Evolutionary conservation across 208 protist species (phyloP), one percentile per base, ranked within the genome.

Genomic region (Leishmania major): DNA sequence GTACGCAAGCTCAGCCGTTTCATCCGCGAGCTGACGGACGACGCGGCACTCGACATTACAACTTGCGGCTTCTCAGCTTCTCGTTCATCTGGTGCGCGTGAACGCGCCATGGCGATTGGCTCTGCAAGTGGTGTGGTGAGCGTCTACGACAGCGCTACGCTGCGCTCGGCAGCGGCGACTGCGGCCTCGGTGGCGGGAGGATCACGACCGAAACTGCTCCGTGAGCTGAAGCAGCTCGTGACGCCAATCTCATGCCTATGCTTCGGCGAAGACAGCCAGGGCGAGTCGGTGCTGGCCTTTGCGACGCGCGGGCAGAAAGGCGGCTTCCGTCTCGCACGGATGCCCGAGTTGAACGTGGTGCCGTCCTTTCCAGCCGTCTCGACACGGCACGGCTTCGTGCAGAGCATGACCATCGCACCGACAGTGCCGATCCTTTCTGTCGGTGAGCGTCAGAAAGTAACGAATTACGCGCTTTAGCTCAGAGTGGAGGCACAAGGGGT

Each of bases 391-490:
- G 85, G 91, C 5, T 97, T 96, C 79, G 85, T 94, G 40, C 95
- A 96, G 57, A 90, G 87, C 67, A 25, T 96, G 25, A 74, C 86
- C 35, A 88, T 96, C 22, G 89, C 92, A 3, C 92, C 88, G 35
- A 93, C 90, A 28, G 74, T 95, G n/a, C 92, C 93, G 19, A 86
- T 97, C 31, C 80, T 97, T 3, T 97, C 95, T 37, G 89, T 97
- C 17, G 93, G 95, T n/a, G 95, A 96, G 87, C 90, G 89, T 17
- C 89, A 92, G 72, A 93, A 93, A 74, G 93, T 97, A 51, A 94
- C 91, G 0, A 96, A 96, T 85, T 97, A 97, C 72, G 93, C 92
- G 0, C 79, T 96, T 43, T 97, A 89, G 88, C 40, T 3, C 8
- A 6, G 19, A 31, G 51, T 22, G 3, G 25, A 37, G 15, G 40